A percentile compares a stretch with the other conserved stretches of the same genome.
phyloP scores from a whole-genome alignment of 345 rosid genomes.

The Camelina sativa region DNA sequence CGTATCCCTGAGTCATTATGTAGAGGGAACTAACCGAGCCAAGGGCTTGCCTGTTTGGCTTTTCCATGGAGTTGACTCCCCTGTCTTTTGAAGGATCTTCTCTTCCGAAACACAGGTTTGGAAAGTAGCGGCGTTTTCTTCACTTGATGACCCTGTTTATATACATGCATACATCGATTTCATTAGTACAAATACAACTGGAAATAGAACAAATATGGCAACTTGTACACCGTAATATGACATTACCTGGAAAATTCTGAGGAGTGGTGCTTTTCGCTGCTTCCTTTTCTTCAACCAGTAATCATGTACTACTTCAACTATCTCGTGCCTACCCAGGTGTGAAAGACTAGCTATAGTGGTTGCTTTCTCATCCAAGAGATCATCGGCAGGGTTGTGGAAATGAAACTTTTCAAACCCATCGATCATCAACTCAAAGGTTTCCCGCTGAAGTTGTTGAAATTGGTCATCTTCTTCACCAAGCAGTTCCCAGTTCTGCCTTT shows the following conservation, averaged over 20 bases:
- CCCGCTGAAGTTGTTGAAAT: slow-evolving; percentile 54
- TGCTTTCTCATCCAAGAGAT: slow-evolving; percentile 56
- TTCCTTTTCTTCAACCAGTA: slow-evolving; percentile 81
- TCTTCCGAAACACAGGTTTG: slow-evolving; percentile 70
- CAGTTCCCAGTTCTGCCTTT: slow-evolving; percentile 53
- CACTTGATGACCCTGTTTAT: slow-evolving; percentile 58
- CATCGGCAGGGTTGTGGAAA: slow-evolving; percentile 53
- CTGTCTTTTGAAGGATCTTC: slow-evolving; percentile 80
- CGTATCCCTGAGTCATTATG: not conserved
- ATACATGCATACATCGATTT: slow-evolving; percentile 27
- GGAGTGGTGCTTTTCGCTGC: slow-evolving; percentile 66
- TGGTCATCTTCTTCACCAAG: slow-evolving; percentile 43
- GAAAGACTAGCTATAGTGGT: slow-evolving; percentile 46
- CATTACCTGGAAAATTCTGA: slow-evolving; percentile 87
- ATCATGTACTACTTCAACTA: slow-evolving; percentile 69
- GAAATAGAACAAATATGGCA: not conserved
- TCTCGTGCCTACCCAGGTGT: slow-evolving; percentile 61
- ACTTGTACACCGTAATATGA: not conserved
- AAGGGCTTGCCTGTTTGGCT: slow-evolving; percentile 60
- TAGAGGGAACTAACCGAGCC: slow-evolving; percentile 55
- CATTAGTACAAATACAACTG: not conserved
- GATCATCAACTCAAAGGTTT: slow-evolving; percentile 80
- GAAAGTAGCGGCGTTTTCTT: slow-evolving; percentile 65
- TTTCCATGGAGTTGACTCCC: slow-evolving; percentile 66
- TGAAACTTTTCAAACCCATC: slow-evolving; percentile 84